Base-by-base conservation (phyloP, 495 filamentous ascomycete genomes). In the Parmelia sp. region DNA sequence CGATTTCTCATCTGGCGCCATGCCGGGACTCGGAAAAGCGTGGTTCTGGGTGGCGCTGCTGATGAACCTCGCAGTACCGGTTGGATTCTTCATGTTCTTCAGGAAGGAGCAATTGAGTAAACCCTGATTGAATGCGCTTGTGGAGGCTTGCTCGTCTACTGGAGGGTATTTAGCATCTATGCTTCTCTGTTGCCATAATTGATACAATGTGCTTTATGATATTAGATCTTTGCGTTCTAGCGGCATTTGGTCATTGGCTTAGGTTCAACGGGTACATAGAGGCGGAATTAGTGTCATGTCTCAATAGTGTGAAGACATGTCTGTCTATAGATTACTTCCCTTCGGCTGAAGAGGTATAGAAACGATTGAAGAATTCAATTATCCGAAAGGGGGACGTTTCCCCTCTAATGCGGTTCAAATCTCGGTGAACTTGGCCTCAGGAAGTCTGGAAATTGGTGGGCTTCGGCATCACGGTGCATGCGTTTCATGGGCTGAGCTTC, bases 1-100 rank as follows among this genome's bases (percentile, higher is more conserved):
- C 8, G 78, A 85, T 68, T 79, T 87, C 29, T 55, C 51, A 61
- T 77, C 79, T 15, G 70, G 77, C 45, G 76, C 75, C 1, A 57
- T 74, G 45, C 58, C 76, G 23, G 81, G 84, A 7, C 62, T 88
- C 35, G 78, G 73, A 3, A 83, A 83, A 63, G 77, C 80, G 36
- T 84, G 79, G 75, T 91, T 90, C 69, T 91, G 87, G 86, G 73
- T 88, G 65, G 83, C 82, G 37, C 68, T 90, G 14, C 51, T 81
- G 9, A 77, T 82, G 59, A 88, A 91, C 70, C 64, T 86, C 56
- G 72, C 82, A 25, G 84, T 90, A 61, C 87, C 85, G 59, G 65
- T 83, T 11, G 82, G 85, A 0, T 88, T 84, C 71, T 80, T 85
- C 58, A 77, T 76, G 73, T 86, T 86, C 69, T 84, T 87, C 72